phyloP scores from a whole-genome alignment of 768 basidiomycete species.

The Gymnopilus junonius region DNA sequence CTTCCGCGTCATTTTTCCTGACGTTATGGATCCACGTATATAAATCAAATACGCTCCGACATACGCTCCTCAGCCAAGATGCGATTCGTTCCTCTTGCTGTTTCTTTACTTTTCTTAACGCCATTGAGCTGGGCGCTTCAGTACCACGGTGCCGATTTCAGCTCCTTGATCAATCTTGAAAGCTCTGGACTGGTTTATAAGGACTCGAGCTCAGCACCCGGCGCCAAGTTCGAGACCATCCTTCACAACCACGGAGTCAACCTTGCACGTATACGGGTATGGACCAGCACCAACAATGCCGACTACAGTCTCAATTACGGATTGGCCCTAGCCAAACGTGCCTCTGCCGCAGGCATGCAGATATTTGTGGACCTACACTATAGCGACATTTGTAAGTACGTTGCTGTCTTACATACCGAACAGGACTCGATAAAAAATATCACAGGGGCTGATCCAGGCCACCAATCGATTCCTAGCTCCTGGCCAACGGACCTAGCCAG shows the following conservation, averaged over 20 bases:
- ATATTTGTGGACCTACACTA: conserved; percentile 63
- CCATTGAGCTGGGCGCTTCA: conserved; percentile 39
- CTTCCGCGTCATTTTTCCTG: neutral
- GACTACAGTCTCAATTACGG: conserved; percentile 57
- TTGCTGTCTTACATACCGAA: neutral
- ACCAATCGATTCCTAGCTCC: conserved; percentile 59
- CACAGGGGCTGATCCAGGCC: conserved; percentile 66
- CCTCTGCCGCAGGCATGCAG: conserved; percentile 58
- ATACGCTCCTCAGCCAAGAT: conserved; percentile 16
- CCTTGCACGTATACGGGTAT: conserved; percentile 61
- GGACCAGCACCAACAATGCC: conserved; percentile 59
- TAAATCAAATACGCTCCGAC: neutral
- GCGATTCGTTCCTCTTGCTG: conserved; percentile 26
- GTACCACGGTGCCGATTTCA: conserved; percentile 61
- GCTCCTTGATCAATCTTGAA: conserved; percentile 57
- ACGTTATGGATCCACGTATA: neutral
- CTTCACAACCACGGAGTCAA: conserved; percentile 58
- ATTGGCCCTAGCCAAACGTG: conserved; percentile 56
- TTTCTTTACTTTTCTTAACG: conserved; percentile 23
- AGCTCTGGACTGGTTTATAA: conserved; percentile 48
- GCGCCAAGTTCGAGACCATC: conserved; percentile 53
- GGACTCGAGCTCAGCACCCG: conserved; percentile 38
- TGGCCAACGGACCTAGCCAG: conserved; percentile 57
- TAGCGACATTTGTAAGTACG: conserved; percentile 67
- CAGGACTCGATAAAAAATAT: neutral